Base-by-base conservation (phyloP, 2,329 filamentous ascomycete species). In the Ophiostoma perfectum region DNA sequence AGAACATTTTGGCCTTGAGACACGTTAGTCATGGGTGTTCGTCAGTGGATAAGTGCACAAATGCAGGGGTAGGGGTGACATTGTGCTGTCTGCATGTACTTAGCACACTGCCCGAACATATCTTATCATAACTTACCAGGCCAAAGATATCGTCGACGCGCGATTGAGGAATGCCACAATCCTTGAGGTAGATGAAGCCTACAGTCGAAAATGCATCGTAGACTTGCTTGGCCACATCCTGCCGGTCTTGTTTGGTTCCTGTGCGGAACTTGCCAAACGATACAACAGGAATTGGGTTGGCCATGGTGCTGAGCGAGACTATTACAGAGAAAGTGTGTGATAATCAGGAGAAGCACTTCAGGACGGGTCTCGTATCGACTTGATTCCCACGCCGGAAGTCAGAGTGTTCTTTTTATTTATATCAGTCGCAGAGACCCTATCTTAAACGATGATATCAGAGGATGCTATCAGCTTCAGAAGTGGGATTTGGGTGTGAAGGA, bases 181-280 rank as follows among this genome's bases (percentile, higher is more conserved):
- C 55, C 42, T 67, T 67, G 11, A 67, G 55, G n/a, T 67, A 67
- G 41, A 67, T 44, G 52, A 58, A 67, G 41, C 66, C 66, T 4
- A 67, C 39, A 4, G 38, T 67, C 41, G 39, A 49, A 11, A 67
- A 67, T 6, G 66, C 66, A 49, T 49, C 16, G 41, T 67, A 67
- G 18, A 67, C 18, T 27, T 67, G 39, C 27, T 67, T 62, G 42
- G 66, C 66, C 52, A 67, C 66, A 11, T 42, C 11, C 55, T 67
- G 16, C 44, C 36, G n/a, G 5, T 67, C 66, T 27, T 55, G n/a
- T 44, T 58, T 58, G 42, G 18, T 38, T 7, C 66, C 66, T 11
- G 42, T 42, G 14, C 58, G 58, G 44, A 67, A 67, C 39, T 63
- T 63, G 8, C 39, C 60, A 63, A 63, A 63, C 16, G 60, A 63